Percentiles rank a stretch among this genome's conserved stretches.
Evolutionary conservation across 257 asterid genomes (phyloP).

Genomic region (Lycium ferocissimum): DNA sequence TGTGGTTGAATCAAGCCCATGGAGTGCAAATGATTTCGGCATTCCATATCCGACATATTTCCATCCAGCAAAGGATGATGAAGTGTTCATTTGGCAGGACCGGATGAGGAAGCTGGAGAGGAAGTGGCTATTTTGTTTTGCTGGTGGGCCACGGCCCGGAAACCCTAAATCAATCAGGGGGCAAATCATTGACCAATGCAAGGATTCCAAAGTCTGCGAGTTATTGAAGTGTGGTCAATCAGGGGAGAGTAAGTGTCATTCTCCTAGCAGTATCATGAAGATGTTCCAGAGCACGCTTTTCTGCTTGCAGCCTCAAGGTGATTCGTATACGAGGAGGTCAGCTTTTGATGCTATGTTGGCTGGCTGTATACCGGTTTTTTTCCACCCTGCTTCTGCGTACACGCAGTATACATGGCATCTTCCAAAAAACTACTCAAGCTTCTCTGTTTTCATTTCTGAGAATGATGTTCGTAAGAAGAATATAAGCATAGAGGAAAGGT

Average conservation of each 20-base stretch:
- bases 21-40: constrained; percentile 80
- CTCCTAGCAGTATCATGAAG: constrained; percentile 85
- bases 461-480: constrained; percentile 57
- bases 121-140: constrained; percentile 80
- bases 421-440: constrained; percentile 61
- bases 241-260: constrained; percentile 83
- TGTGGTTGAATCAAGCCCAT: constrained; percentile 89
- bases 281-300: constrained; percentile 82
- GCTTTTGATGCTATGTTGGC: constrained; percentile 89
- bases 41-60: constrained; percentile 92
- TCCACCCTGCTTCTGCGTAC: constrained; percentile 91
- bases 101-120: constrained; percentile 69
- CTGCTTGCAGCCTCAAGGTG: constrained; percentile 92
- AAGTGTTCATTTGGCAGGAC: constrained; percentile 74
- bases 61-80: constrained; percentile 76
- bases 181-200: constrained; percentile 74
- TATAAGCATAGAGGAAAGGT: constrained; percentile 65
- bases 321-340: constrained; percentile 87
- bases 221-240: constrained; percentile 66
- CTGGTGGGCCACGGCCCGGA: constrained; percentile 89
- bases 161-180: constrained; percentile 71
- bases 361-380: constrained; percentile 91
- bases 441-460: constrained; percentile 81
- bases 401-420: constrained; percentile 90
- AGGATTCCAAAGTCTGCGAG: constrained; percentile 58